phyloP scores from a whole-genome alignment of 2,329 filamentous ascomycete species.

The Grosmannia penicillata region DNA sequence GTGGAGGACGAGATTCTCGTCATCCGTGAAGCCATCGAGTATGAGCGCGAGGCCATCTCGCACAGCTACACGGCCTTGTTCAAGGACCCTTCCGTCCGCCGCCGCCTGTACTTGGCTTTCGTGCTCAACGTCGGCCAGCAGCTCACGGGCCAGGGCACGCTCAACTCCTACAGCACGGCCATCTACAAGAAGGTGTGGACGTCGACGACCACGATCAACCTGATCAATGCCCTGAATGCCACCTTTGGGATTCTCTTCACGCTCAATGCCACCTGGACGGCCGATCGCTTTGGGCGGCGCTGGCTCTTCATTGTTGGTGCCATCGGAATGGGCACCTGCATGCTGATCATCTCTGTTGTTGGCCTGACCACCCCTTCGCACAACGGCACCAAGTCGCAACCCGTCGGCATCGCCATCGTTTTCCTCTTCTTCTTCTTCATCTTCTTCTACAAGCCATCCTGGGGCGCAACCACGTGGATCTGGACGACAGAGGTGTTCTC shows the following conservation, averaged over 20 bases:
- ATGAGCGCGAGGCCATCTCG: constrained; percentile 55
- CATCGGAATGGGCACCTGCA: constrained; percentile 53
- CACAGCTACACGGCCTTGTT: constrained; percentile 49
- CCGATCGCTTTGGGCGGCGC: constrained; percentile 56
- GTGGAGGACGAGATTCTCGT: constrained; percentile 50
- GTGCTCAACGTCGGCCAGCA: constrained; percentile 58
- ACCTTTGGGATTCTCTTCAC: constrained; percentile 62
- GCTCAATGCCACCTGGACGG: constrained; percentile 57
- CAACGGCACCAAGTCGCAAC: constrained; percentile 34
- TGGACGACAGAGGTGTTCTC: constrained; percentile 53
- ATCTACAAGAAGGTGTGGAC: constrained; percentile 60
- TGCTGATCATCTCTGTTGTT: constrained; percentile 45
- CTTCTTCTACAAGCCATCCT: constrained; percentile 50
- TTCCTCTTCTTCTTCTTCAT: constrained; percentile 50
- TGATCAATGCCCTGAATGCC: constrained; percentile 63
- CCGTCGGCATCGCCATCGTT: constrained; percentile 49
- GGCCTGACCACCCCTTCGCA: constrained; percentile 31
- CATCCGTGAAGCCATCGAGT: constrained; percentile 55
- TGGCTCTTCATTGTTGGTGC: constrained; percentile 55
- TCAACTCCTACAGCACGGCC: constrained; percentile 59
- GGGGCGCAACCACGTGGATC: constrained; percentile 54
- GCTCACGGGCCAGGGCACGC: constrained; percentile 55
- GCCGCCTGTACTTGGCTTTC: constrained; percentile 49
- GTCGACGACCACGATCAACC: constrained; percentile 41
- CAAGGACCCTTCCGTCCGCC: constrained; percentile 54